Percentiles rank a stretch among this genome's conserved stretches.
phyloP scores from a whole-genome alignment of 2,329 filamentous ascomycete genomes.

The Coniochaeta hoffmannii region DNA sequence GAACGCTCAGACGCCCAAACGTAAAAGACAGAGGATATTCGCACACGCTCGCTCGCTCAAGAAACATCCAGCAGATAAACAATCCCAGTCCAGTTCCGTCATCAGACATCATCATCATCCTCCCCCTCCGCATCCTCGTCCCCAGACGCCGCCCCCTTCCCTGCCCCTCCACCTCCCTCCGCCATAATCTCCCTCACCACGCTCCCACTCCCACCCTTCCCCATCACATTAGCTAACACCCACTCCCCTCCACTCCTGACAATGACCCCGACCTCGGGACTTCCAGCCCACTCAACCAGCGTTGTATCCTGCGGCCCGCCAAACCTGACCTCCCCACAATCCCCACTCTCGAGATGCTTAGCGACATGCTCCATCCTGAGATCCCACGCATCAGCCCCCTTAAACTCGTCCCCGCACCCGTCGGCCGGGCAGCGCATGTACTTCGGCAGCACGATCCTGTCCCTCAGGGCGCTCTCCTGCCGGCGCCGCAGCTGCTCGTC shows the following conservation, averaged over 20 bases:
- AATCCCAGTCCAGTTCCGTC: not conserved
- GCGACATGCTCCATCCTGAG: conserved; percentile 83
- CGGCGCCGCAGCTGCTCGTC: conserved; percentile 49
- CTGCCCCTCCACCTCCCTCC: not conserved
- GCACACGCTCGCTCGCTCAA: not conserved
- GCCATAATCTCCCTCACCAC: not conserved
- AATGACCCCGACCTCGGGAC: conserved; percentile 29
- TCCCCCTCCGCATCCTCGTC: conserved; percentile 1
- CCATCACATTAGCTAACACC: conserved; percentile 24
- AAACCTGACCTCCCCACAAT: conserved; percentile 27
- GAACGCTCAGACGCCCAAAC: not conserved
- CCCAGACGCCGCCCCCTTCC: conserved; percentile 1
- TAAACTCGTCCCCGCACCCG: conserved; percentile 54
- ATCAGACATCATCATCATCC: not conserved
- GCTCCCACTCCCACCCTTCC: not conserved
- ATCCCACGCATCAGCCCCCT: conserved; percentile 63
- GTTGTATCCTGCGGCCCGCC: conserved; percentile 29
- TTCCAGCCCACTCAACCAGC: conserved; percentile 32
- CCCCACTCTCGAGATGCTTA: conserved; percentile 61
- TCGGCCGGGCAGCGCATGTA: conserved; percentile 53
- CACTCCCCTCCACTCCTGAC: conserved; percentile 17
- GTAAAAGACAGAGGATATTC: not conserved
- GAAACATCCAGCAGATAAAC: not conserved
- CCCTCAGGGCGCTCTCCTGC: conserved; percentile 50
- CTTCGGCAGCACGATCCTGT: conserved; percentile 54